These are phyloP conservation scores for Malus asiatica DNA, from an alignment of 306 rosid species.

Conservation along the genomic window DNA sequence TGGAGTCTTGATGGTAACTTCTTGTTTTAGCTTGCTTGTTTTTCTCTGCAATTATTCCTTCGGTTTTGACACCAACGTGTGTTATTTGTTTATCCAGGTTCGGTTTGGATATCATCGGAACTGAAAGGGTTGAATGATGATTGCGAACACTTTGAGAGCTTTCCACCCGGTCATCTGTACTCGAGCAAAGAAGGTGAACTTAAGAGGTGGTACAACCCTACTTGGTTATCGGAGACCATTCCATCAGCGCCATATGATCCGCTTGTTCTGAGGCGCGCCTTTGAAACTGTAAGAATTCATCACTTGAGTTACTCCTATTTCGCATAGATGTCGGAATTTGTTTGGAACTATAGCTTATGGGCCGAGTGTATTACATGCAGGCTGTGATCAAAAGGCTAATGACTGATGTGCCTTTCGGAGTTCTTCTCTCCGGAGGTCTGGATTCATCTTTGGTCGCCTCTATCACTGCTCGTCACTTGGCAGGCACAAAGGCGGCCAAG, in stretches of 20 bases:
- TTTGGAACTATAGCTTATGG: background rate
- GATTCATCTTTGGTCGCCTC: constrained; percentile 96
- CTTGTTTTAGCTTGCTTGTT: background rate
- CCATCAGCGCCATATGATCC: constrained; percentile 89
- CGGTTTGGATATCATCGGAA: constrained; percentile 88
- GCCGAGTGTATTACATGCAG: constrained; percentile 30
- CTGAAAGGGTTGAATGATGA: constrained; percentile 85
- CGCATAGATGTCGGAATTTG: background rate
- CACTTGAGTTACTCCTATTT: background rate
- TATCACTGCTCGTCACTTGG: constrained; percentile 79
- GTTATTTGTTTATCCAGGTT: constrained; percentile 39
- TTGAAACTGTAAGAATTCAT: constrained; percentile 54
- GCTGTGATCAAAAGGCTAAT: constrained; percentile 87
- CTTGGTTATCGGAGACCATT: constrained; percentile 80
- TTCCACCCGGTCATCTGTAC: constrained; percentile 92
- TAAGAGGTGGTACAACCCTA: constrained; percentile 83
- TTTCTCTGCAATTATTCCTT: background rate
- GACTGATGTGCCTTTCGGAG: constrained; percentile 99
- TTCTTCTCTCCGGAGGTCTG: constrained; percentile 83
- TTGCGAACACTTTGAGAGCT: constrained; percentile 76
- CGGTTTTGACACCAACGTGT: background rate
- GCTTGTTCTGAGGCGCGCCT: constrained; percentile 60
- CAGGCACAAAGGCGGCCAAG: constrained; percentile 74
- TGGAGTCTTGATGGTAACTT: constrained; percentile 92
- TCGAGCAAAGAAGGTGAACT: constrained; percentile 77